A percentile compares a stretch with the other conserved stretches of the same genome.
phyloP scores from a whole-genome alignment of 2,329 filamentous ascomycete genomes.

The Cytospora piceae region DNA sequence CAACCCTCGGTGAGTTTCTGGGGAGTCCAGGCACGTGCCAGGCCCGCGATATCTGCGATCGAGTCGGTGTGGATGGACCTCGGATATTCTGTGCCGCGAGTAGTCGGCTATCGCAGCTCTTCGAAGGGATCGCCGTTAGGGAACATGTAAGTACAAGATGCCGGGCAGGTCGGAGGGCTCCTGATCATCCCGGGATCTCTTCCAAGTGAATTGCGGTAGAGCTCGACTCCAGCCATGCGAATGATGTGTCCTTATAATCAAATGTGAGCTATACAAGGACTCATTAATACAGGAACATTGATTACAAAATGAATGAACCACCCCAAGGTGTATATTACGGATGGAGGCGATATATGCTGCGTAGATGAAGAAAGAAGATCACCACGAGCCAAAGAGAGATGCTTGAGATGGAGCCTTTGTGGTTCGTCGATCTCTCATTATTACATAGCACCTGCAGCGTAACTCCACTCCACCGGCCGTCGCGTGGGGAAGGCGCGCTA shows the following conservation, averaged over 20 bases:
- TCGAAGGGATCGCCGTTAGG: neutral
- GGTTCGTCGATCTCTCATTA: neutral
- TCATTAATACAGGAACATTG: neutral
- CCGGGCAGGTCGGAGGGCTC: neutral
- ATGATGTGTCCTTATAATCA: neutral
- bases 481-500: slow-evolving; percentile 1
- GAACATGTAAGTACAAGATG: neutral
- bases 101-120: neutral
- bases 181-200: neutral
- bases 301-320: neutral
- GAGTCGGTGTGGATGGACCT: neutral
- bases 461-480: neutral
- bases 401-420: neutral
- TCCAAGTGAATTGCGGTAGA: neutral
- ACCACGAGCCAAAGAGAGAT: neutral
- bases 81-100: neutral
- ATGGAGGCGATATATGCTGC: neutral
- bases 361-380: neutral
- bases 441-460: slow-evolving; percentile 4
- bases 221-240: slow-evolving; percentile 5
- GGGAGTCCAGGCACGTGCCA: neutral
- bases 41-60: neutral
- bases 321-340: neutral
- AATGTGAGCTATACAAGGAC: neutral
- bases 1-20: neutral